Base-by-base conservation (phyloP, 352 stramenopile species). In the Thalassiosira allenii region DNA sequence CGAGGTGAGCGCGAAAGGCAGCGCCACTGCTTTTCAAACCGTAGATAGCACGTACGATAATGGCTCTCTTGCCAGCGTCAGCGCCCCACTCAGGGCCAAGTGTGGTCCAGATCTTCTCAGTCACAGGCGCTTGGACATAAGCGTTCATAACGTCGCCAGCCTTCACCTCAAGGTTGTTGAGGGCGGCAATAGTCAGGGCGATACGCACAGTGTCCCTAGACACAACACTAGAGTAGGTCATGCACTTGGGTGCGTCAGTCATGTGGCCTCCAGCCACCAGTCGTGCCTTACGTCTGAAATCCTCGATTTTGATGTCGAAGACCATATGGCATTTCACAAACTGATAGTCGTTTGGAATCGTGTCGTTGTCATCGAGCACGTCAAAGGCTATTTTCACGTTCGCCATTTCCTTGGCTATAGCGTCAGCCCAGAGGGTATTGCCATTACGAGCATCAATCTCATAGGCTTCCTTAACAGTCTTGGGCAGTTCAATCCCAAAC, bases 271-370 rank as follows among this genome's bases (percentile, higher is more conserved):
- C 65, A 40, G 65, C 56, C 41, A 80, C 63, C 0, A 79, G 12
- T 23, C 57, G 17, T 11, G 71, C 76, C 47, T 86, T 78, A 20
- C 51, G 23, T 9, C 33, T 43, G 40, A 79, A 67, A 32, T 74
- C 34, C 53, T 89, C 74, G 66, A 89, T 87, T 49, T 89, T 89
- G 0, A 89, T 54, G 37, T 89, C 79, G 51, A 89, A 89, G 3
- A 87, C 66, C 69, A 85, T 77, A 41, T 86, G 65, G 20, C 72
- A 81, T 8, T 27, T 33, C 11, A 83, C 79, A 0, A 47, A 20
- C 61, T 86, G 49, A 41, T 76, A 76, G 2, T 29, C 64, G 27
- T 34, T 47, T 20, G 65, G 67, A 40, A 29, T 0, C n/a, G 41
- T 53, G 2, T 75, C 29, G 2, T 8, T 33, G 3, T 83, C 40